Evolutionary conservation across 2,329 filamentous ascomycete species (phyloP), one percentile per base, ranked within the genome.

Genomic region (Beauveria pseudobassiana): DNA sequence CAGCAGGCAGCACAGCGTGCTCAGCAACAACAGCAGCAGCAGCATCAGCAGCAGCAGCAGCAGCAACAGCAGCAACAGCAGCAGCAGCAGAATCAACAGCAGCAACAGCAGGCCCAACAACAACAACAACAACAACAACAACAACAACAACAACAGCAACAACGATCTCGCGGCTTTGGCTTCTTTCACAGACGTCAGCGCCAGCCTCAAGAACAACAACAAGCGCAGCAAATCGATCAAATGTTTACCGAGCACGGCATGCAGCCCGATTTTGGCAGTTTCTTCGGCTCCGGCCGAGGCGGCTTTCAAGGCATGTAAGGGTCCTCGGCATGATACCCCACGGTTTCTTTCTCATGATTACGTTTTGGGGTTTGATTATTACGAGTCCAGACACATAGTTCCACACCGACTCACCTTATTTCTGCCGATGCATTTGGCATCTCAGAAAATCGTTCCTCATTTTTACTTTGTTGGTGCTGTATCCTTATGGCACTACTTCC

Each of bases 191-290:
- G 68, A 45, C 58, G 62, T 3, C 28, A 49, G 42, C 66, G 69
- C 16, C 60, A 63, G 22, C 66, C 69, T 7, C 60, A 63, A 40
- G 55, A 64, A 22, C 67, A 69, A 34, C 70, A 71, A 46, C 70
- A 72, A 63, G 74, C 75, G 64, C 70, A 71, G 63, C 74, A 79
- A 43, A 79, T 81, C 65, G 78, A 81, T 60, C 79, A 81, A 43
- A 78, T 82, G 70, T 76, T 82, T 71, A 77, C 77, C 59, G 74
- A 78, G 61, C 74, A 78, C 64, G 75, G 72, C 63, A 78, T 78
- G 71, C 74, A 75, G 64, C 72, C 75, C 38, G 77, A 80, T 62
- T 81, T 77, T 75, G 76, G 76, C 56, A 75, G 77, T 67, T 76
- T 80, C 65, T 78, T 80, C 68, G 76, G 77, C 56, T 75, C 74